Conservation (phyloP, 1,284 basidiomycete species). For the Leucocoprinus gongylophorus region DNA sequence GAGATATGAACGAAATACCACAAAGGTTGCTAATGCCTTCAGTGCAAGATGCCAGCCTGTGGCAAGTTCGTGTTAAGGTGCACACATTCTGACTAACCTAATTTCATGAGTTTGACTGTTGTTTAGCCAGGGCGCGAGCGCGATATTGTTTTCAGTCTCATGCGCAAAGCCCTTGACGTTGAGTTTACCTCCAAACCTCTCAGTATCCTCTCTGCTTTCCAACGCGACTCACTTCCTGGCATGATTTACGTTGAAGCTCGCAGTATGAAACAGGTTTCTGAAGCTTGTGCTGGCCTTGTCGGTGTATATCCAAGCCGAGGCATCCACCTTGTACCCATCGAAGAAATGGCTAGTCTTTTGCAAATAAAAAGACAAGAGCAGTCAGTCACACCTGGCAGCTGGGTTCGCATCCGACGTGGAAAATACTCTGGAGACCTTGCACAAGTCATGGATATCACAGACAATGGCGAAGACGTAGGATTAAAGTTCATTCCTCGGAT, state of each 20-base stretch:
- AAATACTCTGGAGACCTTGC: constrained; percentile 95
- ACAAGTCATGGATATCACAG: constrained; percentile 89
- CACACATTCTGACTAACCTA: constrained; percentile 18
- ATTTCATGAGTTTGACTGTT: not conserved
- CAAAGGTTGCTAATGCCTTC: constrained; percentile 96
- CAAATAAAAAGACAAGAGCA: constrained; percentile 94
- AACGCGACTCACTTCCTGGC: constrained; percentile 90
- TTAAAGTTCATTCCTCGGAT: constrained; percentile 96
- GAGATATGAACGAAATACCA: constrained; percentile 91
- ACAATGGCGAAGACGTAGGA: constrained; percentile 92
- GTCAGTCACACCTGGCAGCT: constrained; percentile 80
- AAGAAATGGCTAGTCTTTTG: constrained; percentile 96
- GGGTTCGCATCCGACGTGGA: constrained; percentile 93
- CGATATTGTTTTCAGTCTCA: constrained; percentile 90
- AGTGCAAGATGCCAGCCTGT: constrained; percentile 92
- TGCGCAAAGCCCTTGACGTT: constrained; percentile 83
- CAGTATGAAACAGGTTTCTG: constrained; percentile 78
- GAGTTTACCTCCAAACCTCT: constrained; percentile 75
- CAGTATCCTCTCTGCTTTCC: constrained; percentile 87
- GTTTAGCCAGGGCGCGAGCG: constrained; percentile 82
- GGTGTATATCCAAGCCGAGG: constrained; percentile 84
- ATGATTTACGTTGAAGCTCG: constrained; percentile 96
- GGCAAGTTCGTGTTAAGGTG: constrained; percentile 93
- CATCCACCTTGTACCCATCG: constrained; percentile 87
- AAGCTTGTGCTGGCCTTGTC: constrained; percentile 85